phyloP scores from a whole-genome alignment of 306 rosid species.

The Medicago arabica region DNA sequence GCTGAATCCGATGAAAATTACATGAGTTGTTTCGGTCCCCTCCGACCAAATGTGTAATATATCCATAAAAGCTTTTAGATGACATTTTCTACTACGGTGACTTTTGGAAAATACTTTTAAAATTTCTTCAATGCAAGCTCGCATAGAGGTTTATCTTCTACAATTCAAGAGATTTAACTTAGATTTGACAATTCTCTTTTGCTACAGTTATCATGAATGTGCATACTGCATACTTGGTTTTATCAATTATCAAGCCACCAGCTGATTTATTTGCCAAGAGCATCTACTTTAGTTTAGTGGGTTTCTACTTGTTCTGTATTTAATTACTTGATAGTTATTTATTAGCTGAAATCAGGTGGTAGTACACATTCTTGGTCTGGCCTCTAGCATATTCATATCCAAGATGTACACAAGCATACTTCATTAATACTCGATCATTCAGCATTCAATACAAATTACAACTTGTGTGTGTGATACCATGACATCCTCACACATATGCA shows the following conservation, averaged over 20 bases:
- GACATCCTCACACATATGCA: no score
- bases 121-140: not conserved
- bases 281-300: conserved; percentile 1
- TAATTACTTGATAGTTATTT: not conserved
- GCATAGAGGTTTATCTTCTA: not conserved
- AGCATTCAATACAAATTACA: no score
- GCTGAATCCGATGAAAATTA: no score
- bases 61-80: conserved; percentile 6
- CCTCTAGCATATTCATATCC: no score
- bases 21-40: no score
- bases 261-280: not conserved
- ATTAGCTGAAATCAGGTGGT: not conserved
- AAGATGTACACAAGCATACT: no score
- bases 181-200: not conserved
- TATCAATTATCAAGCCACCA: not conserved
- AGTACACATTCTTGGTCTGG: not conserved
- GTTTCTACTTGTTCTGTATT: not conserved
- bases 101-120: not conserved
- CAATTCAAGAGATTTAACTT: not conserved
- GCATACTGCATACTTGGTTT: not conserved
- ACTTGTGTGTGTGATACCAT: no score
- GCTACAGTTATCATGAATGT: not conserved
- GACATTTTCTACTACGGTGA: no score
- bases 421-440: no score
- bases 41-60: not conserved